Base-by-base conservation (phyloP, 164 flowering plant genomes). In the Nelumbo lutea region DNA sequence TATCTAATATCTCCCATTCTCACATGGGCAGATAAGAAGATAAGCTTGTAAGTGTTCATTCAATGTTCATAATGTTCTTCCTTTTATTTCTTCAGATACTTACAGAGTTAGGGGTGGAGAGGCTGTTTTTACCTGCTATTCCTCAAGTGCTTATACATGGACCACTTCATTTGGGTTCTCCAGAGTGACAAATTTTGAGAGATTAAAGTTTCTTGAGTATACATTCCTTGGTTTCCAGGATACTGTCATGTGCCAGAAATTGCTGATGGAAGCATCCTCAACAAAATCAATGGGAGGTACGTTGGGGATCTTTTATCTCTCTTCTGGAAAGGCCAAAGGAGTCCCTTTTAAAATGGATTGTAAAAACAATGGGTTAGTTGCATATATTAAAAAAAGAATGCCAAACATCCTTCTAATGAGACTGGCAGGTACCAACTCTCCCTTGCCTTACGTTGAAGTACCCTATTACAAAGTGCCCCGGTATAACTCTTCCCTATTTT, bases 241-340 rank as follows among this genome's bases (percentile, higher is more conserved):
- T 8, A 89, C 98, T 1, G 44, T 73, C 5, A 79, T 88, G 94
- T 95, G 99, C 83, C 95, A 87, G 62, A 95, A 90, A 77, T 69
- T 77, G 6, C 69, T 91, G 47, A 65, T 27, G 48, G 61, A 69
- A 64, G 62, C 56, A 59, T 66, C 76, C 58, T 59, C 69, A 14
- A 44, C 68, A 45, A 69, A 72, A 59, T 61, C 70, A 40, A 73
- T 55, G 3, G 47, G 66, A 76, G 87, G 93, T 87, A 71, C 68
- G 62, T 27, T 56, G 10, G 2, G 3, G 42, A n/a, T 42, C 40
- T 44, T 42, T 44, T 41, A 3, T 59, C n/a, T n/a, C 51, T n/a
- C 15, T n/a, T 39, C 8, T 14, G 13, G 63, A 63, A 43, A 7
- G 13, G 41, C 11, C 8, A 47, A 72, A 51, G 47, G 14, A 27